phyloP scores from a whole-genome alignment of 208 protist genomes.

The Leishmania braziliensis region DNA sequence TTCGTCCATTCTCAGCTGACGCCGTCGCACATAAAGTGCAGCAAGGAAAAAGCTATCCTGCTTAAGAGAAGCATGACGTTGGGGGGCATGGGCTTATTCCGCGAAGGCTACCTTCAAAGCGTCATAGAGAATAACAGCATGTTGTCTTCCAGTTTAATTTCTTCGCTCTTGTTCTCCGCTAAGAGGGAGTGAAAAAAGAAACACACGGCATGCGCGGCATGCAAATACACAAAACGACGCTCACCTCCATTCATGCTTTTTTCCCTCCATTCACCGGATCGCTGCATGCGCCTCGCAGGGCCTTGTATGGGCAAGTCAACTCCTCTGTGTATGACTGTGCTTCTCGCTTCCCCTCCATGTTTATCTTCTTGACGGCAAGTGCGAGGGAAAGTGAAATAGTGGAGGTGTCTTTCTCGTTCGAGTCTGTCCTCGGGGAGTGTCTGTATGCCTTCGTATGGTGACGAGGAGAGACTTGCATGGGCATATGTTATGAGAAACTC shows the following conservation, averaged over 20 bases:
- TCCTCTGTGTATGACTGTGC: neutral
- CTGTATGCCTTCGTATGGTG: neutral
- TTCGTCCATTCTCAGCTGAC: neutral
- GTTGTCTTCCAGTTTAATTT: neutral
- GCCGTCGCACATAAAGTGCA: neutral
- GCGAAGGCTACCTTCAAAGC: neutral
- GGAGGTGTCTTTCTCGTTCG: neutral
- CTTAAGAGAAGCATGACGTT: neutral
- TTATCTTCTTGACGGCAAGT: neutral
- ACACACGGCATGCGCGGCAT: neutral
- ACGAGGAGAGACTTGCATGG: neutral
- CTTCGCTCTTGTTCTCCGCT: neutral
- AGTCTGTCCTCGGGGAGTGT: neutral
- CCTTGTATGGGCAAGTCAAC: neutral
- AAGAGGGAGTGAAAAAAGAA: slow-evolving; percentile 3
- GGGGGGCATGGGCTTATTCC: neutral
- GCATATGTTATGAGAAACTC: slow-evolving; percentile 1
- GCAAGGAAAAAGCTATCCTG: neutral
- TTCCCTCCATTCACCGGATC: neutral
- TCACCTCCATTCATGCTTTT: neutral
- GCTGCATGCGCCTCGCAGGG: neutral
- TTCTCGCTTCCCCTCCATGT: neutral
- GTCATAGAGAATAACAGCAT: neutral
- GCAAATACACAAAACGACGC: neutral
- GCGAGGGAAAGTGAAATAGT: neutral